Base-by-base conservation (phyloP, 805 yeast species). In the Millerozyma miso region DNA sequence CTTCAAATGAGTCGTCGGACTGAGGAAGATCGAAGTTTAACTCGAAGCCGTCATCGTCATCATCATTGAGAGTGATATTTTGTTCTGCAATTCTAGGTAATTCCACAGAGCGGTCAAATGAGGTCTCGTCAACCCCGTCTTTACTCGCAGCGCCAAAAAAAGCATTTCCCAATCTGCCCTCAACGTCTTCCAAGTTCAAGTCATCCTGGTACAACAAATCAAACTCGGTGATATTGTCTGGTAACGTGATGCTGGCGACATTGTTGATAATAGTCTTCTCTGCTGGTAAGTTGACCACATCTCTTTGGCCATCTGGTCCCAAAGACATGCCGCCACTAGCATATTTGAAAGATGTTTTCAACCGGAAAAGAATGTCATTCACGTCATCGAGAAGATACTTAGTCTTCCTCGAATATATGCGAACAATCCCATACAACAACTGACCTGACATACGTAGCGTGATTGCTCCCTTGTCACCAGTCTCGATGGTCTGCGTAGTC, bases 381-480 rank as follows among this genome's bases (percentile, higher is more conserved):
- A 88, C 91, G 58, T 90, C 97, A 43, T 88, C 95, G 39, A 85
- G 68, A 18, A 90, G 67, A 50, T 86, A 86, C 52, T 83, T 84
- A 19, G 96, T 88, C 62, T 90, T 87, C 46, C 91, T 71, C 10
- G 93, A 82, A 62, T 88, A 90, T 17, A 90, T 90, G 44, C 88
- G 73, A 31, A 88, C 95, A 3, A 90, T 88, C 39, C 97, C 97
- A 42, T 85, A 80, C 33, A 90, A 69, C 41, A 90, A 69, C 57
- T 89, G 96, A 3, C 96, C 95, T 1, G 96, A 85, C 19, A 88
- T 71, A 43, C 96, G 72, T 40, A 89, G 69, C 0, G 96, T 87
- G 43, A 89, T 72, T 8, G 88, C 81, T 16, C 43, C 41, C 32
- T 45, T 40, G 20, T 41, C 36, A 6, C 34, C 17, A 6, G 17